Percentiles rank a stretch among this genome's conserved stretches.
Conservation (phyloP, 192 early-diverging fungal genomes). For the Entomortierella lignicola region DNA sequence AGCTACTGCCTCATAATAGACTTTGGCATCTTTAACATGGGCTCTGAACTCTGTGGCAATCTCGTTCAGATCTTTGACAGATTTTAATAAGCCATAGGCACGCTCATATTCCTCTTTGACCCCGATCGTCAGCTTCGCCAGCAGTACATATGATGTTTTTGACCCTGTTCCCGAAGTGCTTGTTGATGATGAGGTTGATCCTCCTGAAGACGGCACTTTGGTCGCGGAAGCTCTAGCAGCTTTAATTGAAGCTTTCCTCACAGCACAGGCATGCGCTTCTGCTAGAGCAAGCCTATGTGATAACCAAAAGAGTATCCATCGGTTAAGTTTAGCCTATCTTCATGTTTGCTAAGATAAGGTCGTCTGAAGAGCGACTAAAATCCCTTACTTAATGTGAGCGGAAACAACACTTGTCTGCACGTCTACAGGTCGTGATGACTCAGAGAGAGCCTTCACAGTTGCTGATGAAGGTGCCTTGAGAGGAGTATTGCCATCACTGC, state of each 20-base stretch:
- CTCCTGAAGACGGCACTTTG: slow-evolving; percentile 8
- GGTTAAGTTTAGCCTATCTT: too few relatives aligned
- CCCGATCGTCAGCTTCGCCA: slow-evolving; percentile 67
- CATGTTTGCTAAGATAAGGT: too few relatives aligned
- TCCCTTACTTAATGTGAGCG: slow-evolving; percentile 40
- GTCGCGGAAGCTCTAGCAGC: slow-evolving; percentile 35
- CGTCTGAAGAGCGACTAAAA: background rate
- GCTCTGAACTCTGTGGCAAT: slow-evolving; percentile 64
- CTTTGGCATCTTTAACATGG: slow-evolving; percentile 62
- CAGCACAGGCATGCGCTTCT: slow-evolving; percentile 66
- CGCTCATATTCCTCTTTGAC: slow-evolving; percentile 68
- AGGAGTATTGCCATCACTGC: background rate
- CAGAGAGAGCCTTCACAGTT: slow-evolving; percentile 2
- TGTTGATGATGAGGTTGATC: background rate
- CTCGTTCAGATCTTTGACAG: slow-evolving; percentile 61
- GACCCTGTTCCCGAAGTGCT: slow-evolving; percentile 3
- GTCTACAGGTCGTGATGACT: slow-evolving; percentile 33
- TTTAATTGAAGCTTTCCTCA: slow-evolving; percentile 63
- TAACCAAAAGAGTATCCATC: background rate
- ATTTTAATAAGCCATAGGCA: slow-evolving; percentile 65
- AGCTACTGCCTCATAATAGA: slow-evolving; percentile 60
- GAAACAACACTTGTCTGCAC: slow-evolving; percentile 39
- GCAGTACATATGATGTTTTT: slow-evolving; percentile 61
- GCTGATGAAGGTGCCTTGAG: background rate
- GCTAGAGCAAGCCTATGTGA: slow-evolving; percentile 64